These are phyloP conservation scores for Aureobasidium musti DNA, from an alignment of 2,329 filamentous ascomycete genomes.

Conservation along the genomic window DNA sequence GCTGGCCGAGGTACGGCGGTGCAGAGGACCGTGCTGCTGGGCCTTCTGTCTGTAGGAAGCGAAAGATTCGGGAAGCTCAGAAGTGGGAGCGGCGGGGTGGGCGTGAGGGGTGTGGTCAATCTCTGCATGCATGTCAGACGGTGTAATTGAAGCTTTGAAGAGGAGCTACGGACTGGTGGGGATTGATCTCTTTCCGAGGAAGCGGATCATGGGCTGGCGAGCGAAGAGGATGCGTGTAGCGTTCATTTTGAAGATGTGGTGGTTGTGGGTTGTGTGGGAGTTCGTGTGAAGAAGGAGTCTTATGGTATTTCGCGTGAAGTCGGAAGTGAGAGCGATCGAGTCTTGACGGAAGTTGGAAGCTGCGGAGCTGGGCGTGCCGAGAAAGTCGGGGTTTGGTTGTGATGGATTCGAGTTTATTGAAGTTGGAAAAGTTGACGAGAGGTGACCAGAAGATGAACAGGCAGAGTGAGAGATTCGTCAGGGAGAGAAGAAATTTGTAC, in stretches of 20 bases:
- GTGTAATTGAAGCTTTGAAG: neutral
- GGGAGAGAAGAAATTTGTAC: constrained; percentile 23
- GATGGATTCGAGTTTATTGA: neutral
- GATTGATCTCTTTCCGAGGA: constrained; percentile 52
- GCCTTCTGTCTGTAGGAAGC: constrained; percentile 75
- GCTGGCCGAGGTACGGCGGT: constrained; percentile 29
- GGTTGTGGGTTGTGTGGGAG: neutral
- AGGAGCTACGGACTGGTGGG: constrained; percentile 46
- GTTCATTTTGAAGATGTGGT: constrained; percentile 43
- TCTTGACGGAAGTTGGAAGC: constrained; percentile 14
- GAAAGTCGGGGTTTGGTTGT: constrained; percentile 12
- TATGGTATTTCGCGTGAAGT: neutral
- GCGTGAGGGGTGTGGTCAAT: constrained; percentile 72
- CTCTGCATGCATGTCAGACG: constrained; percentile 50
- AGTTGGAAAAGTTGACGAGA: neutral
- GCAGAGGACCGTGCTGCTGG: constrained; percentile 73
- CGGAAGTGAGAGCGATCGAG: constrained; percentile 12
- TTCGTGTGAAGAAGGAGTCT: neutral
- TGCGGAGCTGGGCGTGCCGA: constrained; percentile 21
- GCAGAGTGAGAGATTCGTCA: neutral
- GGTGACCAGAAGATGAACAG: neutral
- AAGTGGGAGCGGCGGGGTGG: constrained; percentile 70
- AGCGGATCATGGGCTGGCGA: constrained; percentile 55
- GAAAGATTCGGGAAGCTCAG: constrained; percentile 68
- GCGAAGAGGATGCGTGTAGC: constrained; percentile 51